Base-by-base conservation (phyloP, 1,284 basidiomycete species). In the Microstroma glucosiphilum region DNA sequence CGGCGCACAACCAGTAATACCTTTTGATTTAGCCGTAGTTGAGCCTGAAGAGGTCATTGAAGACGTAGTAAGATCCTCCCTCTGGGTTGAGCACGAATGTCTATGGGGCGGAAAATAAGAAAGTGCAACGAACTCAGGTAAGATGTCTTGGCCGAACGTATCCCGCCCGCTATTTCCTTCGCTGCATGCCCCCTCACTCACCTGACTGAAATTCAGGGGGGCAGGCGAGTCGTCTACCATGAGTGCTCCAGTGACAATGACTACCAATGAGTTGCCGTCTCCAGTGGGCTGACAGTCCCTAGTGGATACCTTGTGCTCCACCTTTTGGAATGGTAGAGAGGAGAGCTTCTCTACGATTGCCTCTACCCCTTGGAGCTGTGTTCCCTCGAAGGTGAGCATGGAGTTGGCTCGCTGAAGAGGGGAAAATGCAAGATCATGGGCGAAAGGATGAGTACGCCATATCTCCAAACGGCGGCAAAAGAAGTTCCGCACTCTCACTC, bases 281-380 rank as follows among this genome's bases (percentile, higher is more conserved):
- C 85, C 86, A 1, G 91, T 90, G 6, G 93, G 93, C 80, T 97
- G 94, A 13, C 88, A 89, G 80, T 97, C 93, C 61, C 87, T 82
- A 6, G 92, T 96, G 25, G 86, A 83, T 71, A 96, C 84, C 65
- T 87, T 86, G 85, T 96, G 94, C 69, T 83, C 81, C 49, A 97
- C 91, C 72, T 86, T 88, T 58, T 80, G 49, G 83, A 97, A 96
- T 3, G 91, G 90, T 46, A 97, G 84, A 58, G 75, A 74, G 60
- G 82, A 82, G 59, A 97, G 84, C 82, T 96, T 96, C 77, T 89
- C 86, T n/a, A 84, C 77, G 79, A 96, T 94, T 25, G 72, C 76
- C 0, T 59, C 41, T 0, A 77, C 81, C 30, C 93, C 91, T 64
- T 85, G 82, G 68, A 87, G 82, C 60, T 84, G 86, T 41, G 79